Conservation (phyloP, 2,329 filamentous ascomycete genomes). For the Verticillium nubilum region DNA sequence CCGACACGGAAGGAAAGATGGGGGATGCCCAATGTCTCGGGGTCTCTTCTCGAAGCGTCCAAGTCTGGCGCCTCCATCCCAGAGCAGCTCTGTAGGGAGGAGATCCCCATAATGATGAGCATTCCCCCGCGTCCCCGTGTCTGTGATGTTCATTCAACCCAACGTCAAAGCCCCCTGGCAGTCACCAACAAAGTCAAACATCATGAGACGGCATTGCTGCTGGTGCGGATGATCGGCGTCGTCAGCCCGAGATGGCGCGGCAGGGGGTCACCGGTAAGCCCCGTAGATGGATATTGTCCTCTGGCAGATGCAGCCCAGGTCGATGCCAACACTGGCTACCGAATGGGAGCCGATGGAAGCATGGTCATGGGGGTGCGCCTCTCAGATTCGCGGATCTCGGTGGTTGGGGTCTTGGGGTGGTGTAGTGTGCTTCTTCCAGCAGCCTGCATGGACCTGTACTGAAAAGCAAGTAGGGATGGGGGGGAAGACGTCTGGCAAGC, state of each 20-base stretch:
- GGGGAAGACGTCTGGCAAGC: no score
- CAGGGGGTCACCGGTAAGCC: no score
- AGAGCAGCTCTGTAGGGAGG: background rate
- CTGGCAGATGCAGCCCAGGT: background rate
- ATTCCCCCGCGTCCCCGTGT: background rate
- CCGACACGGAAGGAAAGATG: background rate
- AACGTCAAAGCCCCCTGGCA: background rate
- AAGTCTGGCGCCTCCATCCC: background rate
- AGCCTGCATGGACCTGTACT: background rate
- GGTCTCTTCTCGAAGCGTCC: background rate
- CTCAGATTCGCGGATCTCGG: background rate
- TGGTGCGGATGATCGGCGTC: background rate
- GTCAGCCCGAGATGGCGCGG: background rate
- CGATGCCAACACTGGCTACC: background rate
- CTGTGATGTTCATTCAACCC: background rate
- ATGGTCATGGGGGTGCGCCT: background rate
- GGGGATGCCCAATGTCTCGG: background rate
- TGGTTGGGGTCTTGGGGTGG: background rate
- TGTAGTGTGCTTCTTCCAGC: background rate
- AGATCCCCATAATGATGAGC: background rate
- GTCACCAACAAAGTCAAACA: background rate
- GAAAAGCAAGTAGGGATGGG: background rate
- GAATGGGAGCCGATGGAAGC: background rate
- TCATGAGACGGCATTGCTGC: background rate
- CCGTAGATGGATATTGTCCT: background rate